phyloP scores from a whole-genome alignment of 1,139 yeast species.

The Blastobotrys petasosporus region DNA sequence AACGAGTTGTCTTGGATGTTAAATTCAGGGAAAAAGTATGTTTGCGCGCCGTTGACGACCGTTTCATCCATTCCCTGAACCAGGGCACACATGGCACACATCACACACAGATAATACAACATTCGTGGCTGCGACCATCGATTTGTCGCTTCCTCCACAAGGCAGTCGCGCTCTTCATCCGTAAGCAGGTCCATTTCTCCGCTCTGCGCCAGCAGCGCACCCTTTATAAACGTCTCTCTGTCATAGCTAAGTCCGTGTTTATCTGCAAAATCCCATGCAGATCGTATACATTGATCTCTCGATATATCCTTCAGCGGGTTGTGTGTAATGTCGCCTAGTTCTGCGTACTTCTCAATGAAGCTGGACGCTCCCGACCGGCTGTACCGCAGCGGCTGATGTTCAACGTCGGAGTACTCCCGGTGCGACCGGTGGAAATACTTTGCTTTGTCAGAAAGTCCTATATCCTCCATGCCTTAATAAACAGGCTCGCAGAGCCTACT shows the following conservation, averaged over 20 bases:
- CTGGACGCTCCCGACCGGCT: background rate
- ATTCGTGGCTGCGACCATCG: slow-evolving; percentile 61
- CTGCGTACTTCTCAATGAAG: slow-evolving; percentile 19
- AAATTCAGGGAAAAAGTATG: slow-evolving; percentile 52
- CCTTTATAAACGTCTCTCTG: slow-evolving; percentile 59
- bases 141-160: slow-evolving; percentile 50
- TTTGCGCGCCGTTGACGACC: slow-evolving; percentile 76
- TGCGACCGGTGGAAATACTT: no score
- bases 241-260: slow-evolving; percentile 50
- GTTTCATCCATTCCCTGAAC: slow-evolving; percentile 93
- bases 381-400: background rate
- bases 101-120: slow-evolving; percentile 58
- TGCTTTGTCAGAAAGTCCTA: no score
- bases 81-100: slow-evolving; percentile 83
- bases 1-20: slow-evolving; percentile 38
- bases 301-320: slow-evolving; percentile 23
- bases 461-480: no score
- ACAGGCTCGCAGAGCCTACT: no score
- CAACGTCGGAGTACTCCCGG: no score
- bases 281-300: slow-evolving; percentile 36
- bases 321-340: slow-evolving; percentile 23
- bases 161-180: slow-evolving; percentile 52
- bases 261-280: slow-evolving; percentile 66
- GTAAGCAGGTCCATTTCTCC: slow-evolving; percentile 57
- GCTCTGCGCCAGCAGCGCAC: slow-evolving; percentile 69